phyloP scores from a whole-genome alignment of 2,329 filamentous ascomycete species.

The Nannizziopsis barbatae region DNA sequence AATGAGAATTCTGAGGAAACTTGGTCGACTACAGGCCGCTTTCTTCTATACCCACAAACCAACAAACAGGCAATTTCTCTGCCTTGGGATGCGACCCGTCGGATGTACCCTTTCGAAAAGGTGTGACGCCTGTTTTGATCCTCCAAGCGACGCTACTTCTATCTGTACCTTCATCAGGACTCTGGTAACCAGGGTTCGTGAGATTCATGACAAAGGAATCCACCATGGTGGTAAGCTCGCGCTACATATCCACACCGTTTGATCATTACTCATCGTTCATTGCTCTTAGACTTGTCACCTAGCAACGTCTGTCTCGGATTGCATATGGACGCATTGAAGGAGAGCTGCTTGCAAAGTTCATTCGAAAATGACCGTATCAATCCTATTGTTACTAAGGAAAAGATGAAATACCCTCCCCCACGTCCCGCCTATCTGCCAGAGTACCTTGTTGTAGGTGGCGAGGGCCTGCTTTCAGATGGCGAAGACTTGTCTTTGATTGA shows the following conservation, averaged over 20 bases:
- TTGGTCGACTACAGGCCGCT: conserved; percentile 9
- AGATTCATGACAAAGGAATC: conserved; percentile 8
- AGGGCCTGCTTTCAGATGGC: neutral
- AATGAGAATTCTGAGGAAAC: conserved; percentile 10
- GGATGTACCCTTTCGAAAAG: conserved; percentile 9
- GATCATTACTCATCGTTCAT: neutral
- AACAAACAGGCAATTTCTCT: conserved; percentile 4
- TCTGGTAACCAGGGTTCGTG: conserved; percentile 6
- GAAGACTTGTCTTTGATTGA: neutral
- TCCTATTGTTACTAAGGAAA: no score
- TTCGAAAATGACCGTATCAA: neutral
- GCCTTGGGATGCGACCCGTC: conserved; percentile 10
- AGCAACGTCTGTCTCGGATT: conserved; percentile 1
- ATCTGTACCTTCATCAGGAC: conserved; percentile 4
- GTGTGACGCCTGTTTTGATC: neutral
- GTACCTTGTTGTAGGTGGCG: conserved; percentile 8
- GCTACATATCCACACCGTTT: neutral
- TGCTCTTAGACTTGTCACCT: conserved; percentile 1
- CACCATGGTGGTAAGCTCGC: conserved; percentile 12
- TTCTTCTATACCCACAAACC: conserved; percentile 9
- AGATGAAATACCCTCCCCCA: neutral
- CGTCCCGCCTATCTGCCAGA: conserved; percentile 9
- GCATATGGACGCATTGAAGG: neutral
- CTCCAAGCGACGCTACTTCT: no score
- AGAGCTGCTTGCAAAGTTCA: no score